These are phyloP conservation scores for Urtica urens DNA, from an alignment of 306 rosid species.

Conservation along the genomic window DNA sequence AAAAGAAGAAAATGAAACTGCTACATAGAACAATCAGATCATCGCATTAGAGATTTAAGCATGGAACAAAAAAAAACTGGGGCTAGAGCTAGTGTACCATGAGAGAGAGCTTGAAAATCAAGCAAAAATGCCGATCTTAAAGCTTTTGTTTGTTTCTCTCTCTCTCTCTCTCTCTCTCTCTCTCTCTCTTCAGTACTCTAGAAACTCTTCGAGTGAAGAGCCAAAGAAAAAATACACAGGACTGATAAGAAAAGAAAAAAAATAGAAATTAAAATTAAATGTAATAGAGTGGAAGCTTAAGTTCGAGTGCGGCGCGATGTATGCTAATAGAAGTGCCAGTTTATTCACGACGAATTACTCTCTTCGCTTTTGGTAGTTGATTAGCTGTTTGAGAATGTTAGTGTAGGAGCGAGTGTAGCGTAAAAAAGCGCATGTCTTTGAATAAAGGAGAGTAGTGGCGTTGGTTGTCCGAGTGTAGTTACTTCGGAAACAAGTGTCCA, in stretches of 20 bases:
- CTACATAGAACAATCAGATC: not conserved
- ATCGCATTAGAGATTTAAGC: constrained; percentile 5
- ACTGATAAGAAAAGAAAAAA: not conserved
- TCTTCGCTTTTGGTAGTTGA: too few species aligned
- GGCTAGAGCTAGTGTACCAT: constrained; percentile 39
- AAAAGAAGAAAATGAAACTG: not conserved
- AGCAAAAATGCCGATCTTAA: constrained; percentile 30
- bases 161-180: not conserved
- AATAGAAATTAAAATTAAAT: constrained; percentile 1
- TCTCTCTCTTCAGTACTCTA: constrained; percentile 4
- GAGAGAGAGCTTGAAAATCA: constrained; percentile 24
- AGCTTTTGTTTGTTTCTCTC: constrained; percentile 33
- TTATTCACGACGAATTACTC: too few species aligned
- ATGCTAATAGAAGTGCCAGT: too few species aligned
- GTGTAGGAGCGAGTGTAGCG: not conserved
- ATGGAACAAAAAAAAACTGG: too few species aligned
- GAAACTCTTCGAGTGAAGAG: not conserved
- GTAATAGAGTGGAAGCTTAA: not conserved
- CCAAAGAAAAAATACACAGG: not conserved
- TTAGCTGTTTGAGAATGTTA: too few species aligned
- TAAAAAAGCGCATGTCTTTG: not conserved
- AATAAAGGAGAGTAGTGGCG: constrained; percentile 21
- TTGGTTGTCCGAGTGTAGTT: constrained; percentile 40
- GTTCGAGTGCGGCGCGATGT: not conserved
- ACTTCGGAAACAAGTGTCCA: constrained; percentile 53